These are phyloP conservation scores for Lolium rigidum DNA, from an alignment of 176 grass and related monocot genomes.

Conservation along the genomic window DNA sequence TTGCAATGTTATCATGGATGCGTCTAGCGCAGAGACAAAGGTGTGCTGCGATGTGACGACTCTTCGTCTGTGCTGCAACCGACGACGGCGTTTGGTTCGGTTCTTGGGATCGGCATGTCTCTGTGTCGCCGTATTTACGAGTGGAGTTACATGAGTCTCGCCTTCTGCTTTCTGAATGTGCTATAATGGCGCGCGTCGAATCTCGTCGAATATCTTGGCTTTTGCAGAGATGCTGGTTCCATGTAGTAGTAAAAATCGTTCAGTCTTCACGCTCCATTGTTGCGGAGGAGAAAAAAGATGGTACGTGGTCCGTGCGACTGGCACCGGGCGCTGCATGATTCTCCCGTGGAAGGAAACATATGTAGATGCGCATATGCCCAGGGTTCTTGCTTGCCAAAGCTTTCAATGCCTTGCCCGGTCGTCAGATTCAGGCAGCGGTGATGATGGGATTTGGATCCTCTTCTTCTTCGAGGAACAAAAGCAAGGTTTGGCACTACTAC, in stretches of 20 bases:
- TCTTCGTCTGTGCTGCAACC: neutral
- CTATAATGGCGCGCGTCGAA: no score
- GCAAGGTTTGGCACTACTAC: no score
- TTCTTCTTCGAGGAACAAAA: neutral
- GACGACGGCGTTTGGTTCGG: no score
- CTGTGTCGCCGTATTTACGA: no score
- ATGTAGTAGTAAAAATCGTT: no score
- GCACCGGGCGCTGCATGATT: slow-evolving; percentile 1
- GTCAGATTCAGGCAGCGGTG: neutral
- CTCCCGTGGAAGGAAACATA: slow-evolving; percentile 18
- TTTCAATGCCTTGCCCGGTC: neutral
- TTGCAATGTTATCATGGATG: neutral
- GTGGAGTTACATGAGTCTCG: neutral
- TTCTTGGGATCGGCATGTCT: no score
- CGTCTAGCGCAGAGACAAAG: neutral
- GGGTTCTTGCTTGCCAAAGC: neutral
- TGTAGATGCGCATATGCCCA: slow-evolving; percentile 7
- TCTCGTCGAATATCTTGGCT: no score
- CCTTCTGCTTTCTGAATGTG: neutral
- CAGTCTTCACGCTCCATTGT: neutral
- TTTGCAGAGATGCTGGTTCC: no score
- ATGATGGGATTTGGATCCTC: slow-evolving; percentile 3
- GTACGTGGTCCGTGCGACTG: slow-evolving; percentile 6
- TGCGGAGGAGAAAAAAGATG: neutral
- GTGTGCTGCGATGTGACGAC: neutral